These are phyloP conservation scores for Phalaenopsis hybrid DNA, from an alignment of 116 monocot genomes.

Conservation along the genomic window DNA sequence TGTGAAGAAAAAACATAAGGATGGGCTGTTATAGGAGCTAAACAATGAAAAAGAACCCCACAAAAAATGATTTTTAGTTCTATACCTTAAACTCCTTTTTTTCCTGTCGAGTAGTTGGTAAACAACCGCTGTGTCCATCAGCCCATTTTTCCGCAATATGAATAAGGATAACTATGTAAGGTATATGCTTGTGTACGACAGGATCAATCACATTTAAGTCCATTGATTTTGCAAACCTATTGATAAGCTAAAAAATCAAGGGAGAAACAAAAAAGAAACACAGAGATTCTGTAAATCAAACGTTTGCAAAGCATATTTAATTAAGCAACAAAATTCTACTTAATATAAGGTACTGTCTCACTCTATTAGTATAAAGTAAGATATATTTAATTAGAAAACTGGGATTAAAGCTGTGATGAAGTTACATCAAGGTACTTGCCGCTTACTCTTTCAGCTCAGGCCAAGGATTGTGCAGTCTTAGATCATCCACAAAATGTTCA, in stretches of 20 bases:
- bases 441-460: slow-evolving; percentile 79
- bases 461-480: slow-evolving; percentile 88
- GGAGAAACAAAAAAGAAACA: background rate
- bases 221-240: slow-evolving; percentile 68
- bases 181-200: slow-evolving; percentile 86
- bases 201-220: slow-evolving; percentile 65
- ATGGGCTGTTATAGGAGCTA: background rate
- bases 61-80: background rate
- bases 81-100: slow-evolving; percentile 90
- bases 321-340: background rate
- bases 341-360: background rate
- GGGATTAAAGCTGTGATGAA: too few species aligned
- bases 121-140: slow-evolving; percentile 53
- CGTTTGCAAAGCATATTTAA: background rate
- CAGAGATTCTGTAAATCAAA: background rate
- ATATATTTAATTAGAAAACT: background rate
- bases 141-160: slow-evolving; percentile 86
- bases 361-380: background rate
- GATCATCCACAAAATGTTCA: slow-evolving; percentile 92
- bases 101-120: slow-evolving; percentile 88
- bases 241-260: slow-evolving; percentile 8
- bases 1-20: slow-evolving; percentile 18
- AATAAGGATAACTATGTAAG: slow-evolving; percentile 83
- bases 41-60: background rate
- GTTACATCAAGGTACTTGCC: background rate